Evolutionary conservation across 2,329 filamentous ascomycete genomes (phyloP), one percentile per base, ranked within the genome.

Genomic region (Microcyclosporella mali): DNA sequence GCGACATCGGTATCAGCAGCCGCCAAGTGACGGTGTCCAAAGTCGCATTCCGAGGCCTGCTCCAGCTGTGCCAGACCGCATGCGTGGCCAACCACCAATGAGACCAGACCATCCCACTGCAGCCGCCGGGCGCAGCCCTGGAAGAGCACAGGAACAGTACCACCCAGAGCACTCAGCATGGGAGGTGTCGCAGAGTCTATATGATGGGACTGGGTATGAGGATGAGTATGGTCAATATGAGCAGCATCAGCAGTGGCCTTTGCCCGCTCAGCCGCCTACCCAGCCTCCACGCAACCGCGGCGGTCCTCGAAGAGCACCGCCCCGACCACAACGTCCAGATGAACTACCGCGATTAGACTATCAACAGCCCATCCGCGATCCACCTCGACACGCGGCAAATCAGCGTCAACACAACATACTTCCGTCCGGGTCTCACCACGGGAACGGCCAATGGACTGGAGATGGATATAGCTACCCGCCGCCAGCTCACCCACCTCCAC

Each of bases 371-470:
- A 19, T 45, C 14, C 34, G 43, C 25, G 46, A 53, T 17, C 46
- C 43, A 37, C 43, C 52, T 15, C 49, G 53, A 46, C 48, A 27
- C 41, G n/a, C n/a, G n/a, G n/a, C n/a, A n/a, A n/a, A n/a, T n/a
- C n/a, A n/a, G n/a, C 37, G 21, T 32, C 28, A 25, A 17, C 25
- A 16, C 47, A 47, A 9, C 51, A 12, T 6, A 33, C 46, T 48
- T 33, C 43, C 35, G 16, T 36, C 32, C 16, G 16, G 19, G 17
- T 51, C 51, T 8, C 53, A 61, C 42, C 57, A 61, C 40, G 58
- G 57, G 3, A 48, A 47, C 14, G 56, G 55, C 8, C 55, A 60
- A 37, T 60, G 57, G 57, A 56, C 46, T 4, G 56, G 56, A 21
- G 56, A 61, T 15, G 54, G 56, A 27, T 58, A 60, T 39, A 46